Conservation (phyloP, 2,329 filamentous ascomycete species). For the Aaosphaeria pasadenensis region DNA sequence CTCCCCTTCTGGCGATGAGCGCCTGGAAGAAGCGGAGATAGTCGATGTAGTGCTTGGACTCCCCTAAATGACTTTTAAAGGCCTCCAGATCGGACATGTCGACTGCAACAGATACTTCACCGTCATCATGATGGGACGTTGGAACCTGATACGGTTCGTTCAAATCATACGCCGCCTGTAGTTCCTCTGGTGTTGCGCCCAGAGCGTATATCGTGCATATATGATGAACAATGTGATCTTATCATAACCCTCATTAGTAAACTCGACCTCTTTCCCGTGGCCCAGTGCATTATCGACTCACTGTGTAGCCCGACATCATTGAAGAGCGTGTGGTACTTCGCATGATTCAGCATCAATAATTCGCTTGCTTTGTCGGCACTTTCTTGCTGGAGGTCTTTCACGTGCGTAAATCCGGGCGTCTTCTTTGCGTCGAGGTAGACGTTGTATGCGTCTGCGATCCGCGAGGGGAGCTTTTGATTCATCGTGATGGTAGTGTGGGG, state of each 20-base stretch:
- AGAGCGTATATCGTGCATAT: slow-evolving; percentile 16
- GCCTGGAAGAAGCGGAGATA: slow-evolving; percentile 20
- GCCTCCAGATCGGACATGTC: slow-evolving; percentile 2
- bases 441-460: slow-evolving; percentile 1
- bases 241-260: background rate
- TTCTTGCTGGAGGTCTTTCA: slow-evolving; percentile 3
- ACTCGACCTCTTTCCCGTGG: background rate
- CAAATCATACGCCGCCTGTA: slow-evolving; percentile 13
- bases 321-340: slow-evolving; percentile 8
- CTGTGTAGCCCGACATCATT: slow-evolving; percentile 11
- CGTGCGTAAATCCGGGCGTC: slow-evolving; percentile 4
- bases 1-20: slow-evolving; percentile 12
- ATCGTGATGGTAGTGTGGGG: too few relatives aligned
- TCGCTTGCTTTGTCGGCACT: slow-evolving; percentile 7
- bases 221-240: slow-evolving; percentile 27
- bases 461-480: too few relatives aligned
- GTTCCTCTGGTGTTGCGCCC: slow-evolving; percentile 13
- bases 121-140: slow-evolving; percentile 31
- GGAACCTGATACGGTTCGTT: slow-evolving; percentile 35
- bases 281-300: background rate
- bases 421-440: slow-evolving; percentile 1
- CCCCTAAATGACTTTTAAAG: slow-evolving; percentile 8
- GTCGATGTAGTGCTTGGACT: slow-evolving; percentile 7
- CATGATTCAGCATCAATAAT: slow-evolving; percentile 11
- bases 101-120: background rate